These are phyloP conservation scores for Exidia glandulosa DNA, from an alignment of 768 basidiomycete genomes.

Conservation along the genomic window DNA sequence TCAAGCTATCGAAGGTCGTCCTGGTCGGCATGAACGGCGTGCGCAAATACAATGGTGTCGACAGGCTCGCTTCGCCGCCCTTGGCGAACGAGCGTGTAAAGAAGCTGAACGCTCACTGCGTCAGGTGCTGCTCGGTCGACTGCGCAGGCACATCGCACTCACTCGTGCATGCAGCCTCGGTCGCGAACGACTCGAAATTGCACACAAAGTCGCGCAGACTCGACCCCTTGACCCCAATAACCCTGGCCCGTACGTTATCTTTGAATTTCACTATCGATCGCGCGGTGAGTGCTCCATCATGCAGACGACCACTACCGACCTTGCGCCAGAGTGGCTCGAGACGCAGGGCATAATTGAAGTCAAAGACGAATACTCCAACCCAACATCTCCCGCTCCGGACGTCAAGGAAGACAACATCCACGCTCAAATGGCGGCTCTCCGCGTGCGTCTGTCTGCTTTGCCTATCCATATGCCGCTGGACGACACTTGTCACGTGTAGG, in stretches of 20 bases:
- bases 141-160: background rate
- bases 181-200: background rate
- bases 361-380: no score
- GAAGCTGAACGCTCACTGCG: background rate
- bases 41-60: background rate
- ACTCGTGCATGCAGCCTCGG: background rate
- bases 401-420: no score
- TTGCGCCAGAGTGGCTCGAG: no score
- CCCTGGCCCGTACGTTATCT: background rate
- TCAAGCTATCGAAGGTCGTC: background rate
- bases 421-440: no score
- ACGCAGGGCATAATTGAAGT: no score
- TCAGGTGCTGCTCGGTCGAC: background rate
- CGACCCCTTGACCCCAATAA: background rate
- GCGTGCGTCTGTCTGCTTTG: no score
- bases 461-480: no score
- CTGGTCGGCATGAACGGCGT: background rate
- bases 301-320: no score
- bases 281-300: background rate
- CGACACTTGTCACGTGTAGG: no score
- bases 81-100: background rate
- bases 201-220: background rate
- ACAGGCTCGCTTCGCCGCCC: background rate
- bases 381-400: no score
- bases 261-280: background rate